A percentile compares a stretch with the other conserved stretches of the same genome.
Evolutionary conservation across 306 rosid species (phyloP).

Genomic region (Fragaria ananassa): DNA sequence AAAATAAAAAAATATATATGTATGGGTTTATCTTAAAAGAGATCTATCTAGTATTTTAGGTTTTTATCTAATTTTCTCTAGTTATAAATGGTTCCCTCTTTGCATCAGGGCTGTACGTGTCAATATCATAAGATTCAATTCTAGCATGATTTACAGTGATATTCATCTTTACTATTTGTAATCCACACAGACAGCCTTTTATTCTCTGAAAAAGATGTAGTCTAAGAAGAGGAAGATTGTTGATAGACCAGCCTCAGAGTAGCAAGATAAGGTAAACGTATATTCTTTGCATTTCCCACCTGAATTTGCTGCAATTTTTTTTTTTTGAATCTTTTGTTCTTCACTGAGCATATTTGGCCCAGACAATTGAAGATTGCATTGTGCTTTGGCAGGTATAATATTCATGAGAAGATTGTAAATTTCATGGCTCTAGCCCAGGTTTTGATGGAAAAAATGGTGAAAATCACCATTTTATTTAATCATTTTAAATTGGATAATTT

Average conservation of each 20-base stretch:
- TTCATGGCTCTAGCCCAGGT: too few relatives aligned
- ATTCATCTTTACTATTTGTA: slow-evolving; percentile 23
- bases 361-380: not conserved
- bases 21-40: too few relatives aligned
- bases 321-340: not conserved
- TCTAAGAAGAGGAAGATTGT: slow-evolving; percentile 81
- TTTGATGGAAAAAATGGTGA: too few relatives aligned
- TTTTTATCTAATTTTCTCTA: too few relatives aligned
- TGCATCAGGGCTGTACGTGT: too few relatives aligned
- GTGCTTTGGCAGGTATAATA: slow-evolving; percentile 52
- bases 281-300: not conserved
- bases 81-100: too few relatives aligned
- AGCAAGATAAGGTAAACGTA: slow-evolving; percentile 77
- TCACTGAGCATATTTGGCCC: not conserved
- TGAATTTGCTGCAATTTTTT: not conserved
- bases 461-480: too few relatives aligned
- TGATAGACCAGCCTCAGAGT: slow-evolving; percentile 81
- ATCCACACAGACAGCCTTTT: slow-evolving; percentile 55
- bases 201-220: slow-evolving; percentile 62
- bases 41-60: too few relatives aligned
- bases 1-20: too few relatives aligned
- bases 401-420: slow-evolving; percentile 83
- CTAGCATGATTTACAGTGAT: not conserved
- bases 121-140: too few relatives aligned
- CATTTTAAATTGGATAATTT: too few relatives aligned